Evolutionary conservation across 768 basidiomycete species (phyloP).

Genomic region (Dioszegia hungarica): DNA sequence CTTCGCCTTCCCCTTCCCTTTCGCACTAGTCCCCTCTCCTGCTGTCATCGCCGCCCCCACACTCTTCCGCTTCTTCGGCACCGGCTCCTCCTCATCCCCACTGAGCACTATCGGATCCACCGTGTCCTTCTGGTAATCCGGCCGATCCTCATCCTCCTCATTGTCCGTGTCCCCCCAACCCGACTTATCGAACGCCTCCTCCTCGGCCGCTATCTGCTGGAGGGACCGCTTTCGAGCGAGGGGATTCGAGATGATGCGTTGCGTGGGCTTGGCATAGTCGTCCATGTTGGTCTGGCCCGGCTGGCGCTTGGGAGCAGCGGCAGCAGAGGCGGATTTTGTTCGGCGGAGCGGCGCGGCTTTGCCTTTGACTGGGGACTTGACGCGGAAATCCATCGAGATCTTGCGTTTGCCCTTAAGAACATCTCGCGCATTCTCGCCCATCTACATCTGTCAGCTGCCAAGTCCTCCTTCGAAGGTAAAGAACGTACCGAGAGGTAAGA

Average conservation of each 20-base stretch:
- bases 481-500: constrained; percentile 48
- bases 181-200: constrained; percentile 34
- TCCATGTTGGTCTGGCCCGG: constrained; percentile 1
- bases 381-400: constrained; percentile 33
- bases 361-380: constrained; percentile 24
- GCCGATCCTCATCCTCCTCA: constrained; percentile 20
- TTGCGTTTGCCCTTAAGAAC: constrained; percentile 22
- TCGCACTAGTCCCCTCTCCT: not conserved
- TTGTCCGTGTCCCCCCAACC: constrained; percentile 41
- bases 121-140: not conserved
- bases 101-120: constrained; percentile 27
- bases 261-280: not conserved
- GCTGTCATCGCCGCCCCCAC: not conserved
- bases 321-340: not conserved
- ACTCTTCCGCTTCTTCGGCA: constrained; percentile 11
- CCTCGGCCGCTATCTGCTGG: constrained; percentile 27
- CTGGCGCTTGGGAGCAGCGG: not conserved
- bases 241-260: constrained; percentile 10
- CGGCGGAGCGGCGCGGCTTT: not conserved
- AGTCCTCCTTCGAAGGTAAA: not conserved
- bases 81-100: constrained; percentile 15
- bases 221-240: constrained; percentile 26
- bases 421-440: constrained; percentile 15
- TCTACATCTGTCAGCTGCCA: constrained; percentile 10
- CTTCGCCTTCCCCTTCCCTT: constrained; percentile 2